Base-by-base conservation (phyloP, 2,329 filamentous ascomycete species). In the Trichophyton schoenleinii region DNA sequence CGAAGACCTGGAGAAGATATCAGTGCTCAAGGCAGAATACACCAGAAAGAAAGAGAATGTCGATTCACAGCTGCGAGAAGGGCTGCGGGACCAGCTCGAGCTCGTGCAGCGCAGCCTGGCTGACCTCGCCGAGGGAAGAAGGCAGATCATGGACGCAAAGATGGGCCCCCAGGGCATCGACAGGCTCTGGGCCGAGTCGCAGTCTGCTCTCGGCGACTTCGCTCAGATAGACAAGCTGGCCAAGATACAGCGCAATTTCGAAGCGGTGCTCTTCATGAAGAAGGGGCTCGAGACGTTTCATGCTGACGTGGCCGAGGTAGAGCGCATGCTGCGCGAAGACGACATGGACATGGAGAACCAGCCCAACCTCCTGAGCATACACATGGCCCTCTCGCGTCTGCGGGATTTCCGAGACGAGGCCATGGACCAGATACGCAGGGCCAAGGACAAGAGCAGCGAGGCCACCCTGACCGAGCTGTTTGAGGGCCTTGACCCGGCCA, bases 111-210 rank as follows among this genome's bases (percentile, higher is more conserved):
- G 88, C 67, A 94, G 94, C 73, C 96, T 99, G 86, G 87, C 79
- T 66, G 88, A 88, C 64, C 86, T 99, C 66, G 85, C 84, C 52
- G 91, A 96, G 71, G 91, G 91, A 61, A 91, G 97, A 75, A 88
- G 91, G 73, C 89, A 89, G 64, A 89, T 99, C 41, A 87, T 89
- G 71, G 84, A 88, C 68, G 96, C 96, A 76, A 96, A 95, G 75
- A 92, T 97, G 67, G 94, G 99, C 78, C 94, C 99, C 84, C 91
- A 95, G 80, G 95, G 92, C 77, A 97, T 99, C 70, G 94, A 99
- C 78, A 91, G 89, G 77, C 83, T 99, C 66, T 99, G 94, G 78
- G 91, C 91, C 65, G 95, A 99, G 76, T 91, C 91, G 60, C 92
- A 97, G 78, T 90, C 89, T 72, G 96, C 96, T 85, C 96, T 99